Base-by-base conservation (phyloP, 208 protist genomes). In the Trypanosoma congolense region DNA sequence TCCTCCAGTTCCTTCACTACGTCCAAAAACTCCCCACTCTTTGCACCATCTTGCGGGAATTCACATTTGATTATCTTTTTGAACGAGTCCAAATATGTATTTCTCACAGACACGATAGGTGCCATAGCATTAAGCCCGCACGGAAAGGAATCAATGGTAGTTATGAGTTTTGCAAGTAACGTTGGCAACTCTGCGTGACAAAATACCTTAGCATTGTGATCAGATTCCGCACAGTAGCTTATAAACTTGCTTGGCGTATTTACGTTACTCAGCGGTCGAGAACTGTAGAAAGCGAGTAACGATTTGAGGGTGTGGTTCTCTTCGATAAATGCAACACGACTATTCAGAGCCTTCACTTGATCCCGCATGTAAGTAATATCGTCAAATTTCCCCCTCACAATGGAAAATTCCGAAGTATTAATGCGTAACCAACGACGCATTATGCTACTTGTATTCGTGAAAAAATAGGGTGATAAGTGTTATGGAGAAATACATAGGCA, bases 101-200 rank as follows among this genome's bases (percentile, higher is more conserved):
- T 66, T 28, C 80, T 74, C 10, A 95, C 88, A 4, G 58, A 51
- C 12, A 77, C 58, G 29, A 90, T 82, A 8, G 83, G 82, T 16
- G 65, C 66, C 92, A 96, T 96, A 0, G 81, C 72, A 58, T 87
- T 85, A 12, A 96, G 67, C 9, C 92, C 92, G 26, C 76, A 74
- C 1, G 92, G 92, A 28, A 96, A 73, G 18, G 49, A 63, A 61
- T 90, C 75, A n/a, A 95, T 71, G 26, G 57, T 66, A 1, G 25
- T 65, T 22, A 94, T 84, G 9, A 83, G 72, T 28, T 84, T 69
- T 10, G 86, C 73, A 31, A 95, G 61, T 12, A 92, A 65, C 25
- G 93, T 72, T 5, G 92, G 92, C 8, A 96, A 74, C 47, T 89
- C 75, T 33, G 78, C 56, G 55, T 93, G 87, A 38, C 87, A 91